Evolutionary conservation across 2,329 filamentous ascomycete species (phyloP), one percentile per base, ranked within the genome.

Genomic region (Sarocladium strictum): DNA sequence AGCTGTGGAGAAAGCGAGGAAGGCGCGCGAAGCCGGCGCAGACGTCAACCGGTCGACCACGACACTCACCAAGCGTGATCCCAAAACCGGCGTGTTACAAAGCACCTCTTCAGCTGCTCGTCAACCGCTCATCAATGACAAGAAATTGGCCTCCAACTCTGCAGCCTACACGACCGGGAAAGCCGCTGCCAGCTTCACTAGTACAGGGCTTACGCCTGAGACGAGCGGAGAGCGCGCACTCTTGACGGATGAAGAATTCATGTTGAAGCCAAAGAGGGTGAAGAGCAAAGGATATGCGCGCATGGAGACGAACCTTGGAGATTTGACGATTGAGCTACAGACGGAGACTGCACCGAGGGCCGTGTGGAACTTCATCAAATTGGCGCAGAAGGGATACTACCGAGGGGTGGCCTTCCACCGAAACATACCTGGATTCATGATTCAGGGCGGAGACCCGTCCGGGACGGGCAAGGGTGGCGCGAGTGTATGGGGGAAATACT

Each of bases 351-450:
- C 94, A 2, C 94, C 94, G 1, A 89, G 88, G 62, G 91, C 94
- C 0, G 94, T 97, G 1, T 99, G 93, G 90, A 99, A 99, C 69
- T 99, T 99, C 65, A 83, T 96, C 53, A 85, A 88, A 55, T 76
- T 99, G 3, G 84, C 91, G 1, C 88, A 96, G 65, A 89, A 87
- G 60, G 93, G 93, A 1, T 97, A 96, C 71, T 99, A 97, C 74
- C 84, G 83, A 53, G 83, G 82, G 59, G 86, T 96, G 2, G 70
- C 80, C 12, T 99, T 99, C 67, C 94, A 99, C 70, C 85, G 94
- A 58, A 97, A 95, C 67, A 97, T 99, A 63, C 86, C 86, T 56
- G 90, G 89, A 62, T 99, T 99, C 68, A 99, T 99, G 94, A 89
- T 99, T 37, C 94, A 99, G 69, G 93, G 93, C 41, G 94, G 94